Evolutionary conservation across 2,329 filamentous ascomycete genomes (phyloP), one percentile per base, ranked within the genome.

Genomic region (Clonostachys solani): DNA sequence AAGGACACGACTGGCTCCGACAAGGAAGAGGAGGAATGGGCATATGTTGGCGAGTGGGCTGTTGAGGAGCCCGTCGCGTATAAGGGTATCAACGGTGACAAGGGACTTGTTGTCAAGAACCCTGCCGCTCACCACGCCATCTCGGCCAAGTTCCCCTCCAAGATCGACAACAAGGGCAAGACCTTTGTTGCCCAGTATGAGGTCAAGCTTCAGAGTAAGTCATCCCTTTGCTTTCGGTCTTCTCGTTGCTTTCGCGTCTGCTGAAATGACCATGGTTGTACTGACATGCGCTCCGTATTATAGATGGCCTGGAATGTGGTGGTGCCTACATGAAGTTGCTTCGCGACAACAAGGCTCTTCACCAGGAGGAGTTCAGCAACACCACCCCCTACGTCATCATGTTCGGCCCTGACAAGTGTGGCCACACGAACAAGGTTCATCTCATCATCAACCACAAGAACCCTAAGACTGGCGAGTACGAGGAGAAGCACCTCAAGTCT

Each of bases 401-500:
- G 94, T 99, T 99, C 68, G 94, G 94, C 58, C 94, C 94, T 60
- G 94, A 99, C 80, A 97, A 97, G 86, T 99, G 94, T 70, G 94
- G 94, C 71, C 83, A 90, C 68, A 97, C 90, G 72, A 99, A 99
- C 86, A 97, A 97, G 87, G 89, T 95, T 46, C 81, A 84, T 73
- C 96, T 99, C 77, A 99, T 99, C 72, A 95, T 99, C 84, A 94
- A 95, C 75, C 94, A 99, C 87, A 99, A 97, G 89, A 99, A 97
- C 84, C 94, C 94, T 67, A 96, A 96, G 88, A 96, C 91, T 42
- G 92, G 92, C 77, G 90, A 96, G 73, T 99, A 99, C 64, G 92
- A 99, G 82, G 94, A 99, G 88, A 99, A 99, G 86, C 94, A 99
- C 75, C 81, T 99, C 54, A 84, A 81, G 66, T 81, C 80, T 60